A percentile compares a stretch with the other conserved stretches of the same genome.
phyloP scores from a whole-genome alignment of 83 land plant genomes.

The Picea engelmannii region DNA sequence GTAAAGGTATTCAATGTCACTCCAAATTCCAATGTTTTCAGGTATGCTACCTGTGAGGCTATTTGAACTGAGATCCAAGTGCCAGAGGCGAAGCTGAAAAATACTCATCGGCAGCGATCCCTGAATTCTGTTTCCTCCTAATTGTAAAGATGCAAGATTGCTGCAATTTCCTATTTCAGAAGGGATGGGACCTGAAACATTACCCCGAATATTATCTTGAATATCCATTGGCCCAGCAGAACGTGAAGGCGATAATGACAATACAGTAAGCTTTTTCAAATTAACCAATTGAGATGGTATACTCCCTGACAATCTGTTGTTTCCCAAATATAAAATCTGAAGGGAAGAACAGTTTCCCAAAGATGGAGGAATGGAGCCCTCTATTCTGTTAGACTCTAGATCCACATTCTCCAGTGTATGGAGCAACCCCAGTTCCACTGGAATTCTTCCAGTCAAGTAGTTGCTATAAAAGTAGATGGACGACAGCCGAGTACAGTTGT shows the following conservation, averaged over 20 bases:
- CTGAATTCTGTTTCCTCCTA: not conserved
- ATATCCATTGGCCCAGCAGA: not conserved
- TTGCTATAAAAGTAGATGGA: constrained; percentile 15
- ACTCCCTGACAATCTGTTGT: constrained; percentile 5
- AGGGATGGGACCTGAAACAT: not conserved
- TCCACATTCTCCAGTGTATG: constrained; percentile 22
- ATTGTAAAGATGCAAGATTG: not conserved
- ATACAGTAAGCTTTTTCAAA: not conserved
- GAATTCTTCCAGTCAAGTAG: not conserved
- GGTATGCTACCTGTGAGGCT: constrained; percentile 28
- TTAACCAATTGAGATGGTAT: not conserved
- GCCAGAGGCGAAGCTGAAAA: not conserved
- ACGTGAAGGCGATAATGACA: not conserved
- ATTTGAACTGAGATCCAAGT: constrained; percentile 29
- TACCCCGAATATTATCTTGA: not conserved
- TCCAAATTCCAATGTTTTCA: constrained; percentile 23
- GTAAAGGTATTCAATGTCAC: constrained; percentile 4
- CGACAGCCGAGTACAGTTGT: constrained; percentile 21
- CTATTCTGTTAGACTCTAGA: constrained; percentile 14
- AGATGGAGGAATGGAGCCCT: constrained; percentile 11
- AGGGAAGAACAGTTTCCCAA: constrained; percentile 14
- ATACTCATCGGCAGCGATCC: not conserved
- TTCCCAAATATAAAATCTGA: not conserved
- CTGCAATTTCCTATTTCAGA: not conserved
- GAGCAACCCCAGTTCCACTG: constrained; percentile 14